These are phyloP conservation scores for Fraxinus baroniana DNA, from an alignment of 305 asterid genomes.

Conservation along the genomic window DNA sequence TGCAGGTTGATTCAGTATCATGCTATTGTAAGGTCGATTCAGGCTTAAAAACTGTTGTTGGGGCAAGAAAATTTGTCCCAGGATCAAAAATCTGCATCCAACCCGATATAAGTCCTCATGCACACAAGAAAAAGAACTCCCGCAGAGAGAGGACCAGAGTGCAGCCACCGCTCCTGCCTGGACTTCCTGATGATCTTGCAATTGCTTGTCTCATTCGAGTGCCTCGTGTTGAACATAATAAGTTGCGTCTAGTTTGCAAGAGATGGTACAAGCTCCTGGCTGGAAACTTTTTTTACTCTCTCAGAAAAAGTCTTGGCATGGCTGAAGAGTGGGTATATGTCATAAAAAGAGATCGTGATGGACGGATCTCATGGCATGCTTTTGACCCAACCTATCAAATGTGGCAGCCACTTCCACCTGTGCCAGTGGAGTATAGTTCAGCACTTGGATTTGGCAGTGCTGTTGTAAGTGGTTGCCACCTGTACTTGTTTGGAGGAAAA, in stretches of 20 bases:
- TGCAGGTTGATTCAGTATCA: conserved; percentile 95
- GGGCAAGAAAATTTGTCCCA: conserved; percentile 88
- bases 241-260: conserved; percentile 93
- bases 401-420: conserved; percentile 98
- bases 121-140: conserved; percentile 71
- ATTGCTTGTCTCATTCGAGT: conserved; percentile 94
- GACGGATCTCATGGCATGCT: conserved; percentile 94
- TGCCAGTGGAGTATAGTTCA: conserved; percentile 74
- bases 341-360: conserved; percentile 83
- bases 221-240: conserved; percentile 86
- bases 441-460: conserved; percentile 98
- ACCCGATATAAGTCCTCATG: conserved; percentile 84
- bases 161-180: conserved; percentile 93
- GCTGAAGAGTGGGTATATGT: conserved; percentile 97
- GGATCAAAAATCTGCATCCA: conserved; percentile 95
- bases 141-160: conserved; percentile 79
- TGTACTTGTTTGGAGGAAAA: conserved; percentile 91
- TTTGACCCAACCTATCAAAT: conserved; percentile 85
- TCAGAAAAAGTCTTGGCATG: conserved; percentile 84
- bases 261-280: conserved; percentile 90
- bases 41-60: conserved; percentile 84
- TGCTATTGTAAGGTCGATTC: conserved; percentile 97
- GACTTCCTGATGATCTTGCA: conserved; percentile 97
- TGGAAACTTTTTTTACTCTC: conserved; percentile 89
- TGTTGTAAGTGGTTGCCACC: conserved; percentile 92